These are phyloP conservation scores for Diospyros lotus DNA, from an alignment of 148 eudicot genomes.

Conservation along the genomic window DNA sequence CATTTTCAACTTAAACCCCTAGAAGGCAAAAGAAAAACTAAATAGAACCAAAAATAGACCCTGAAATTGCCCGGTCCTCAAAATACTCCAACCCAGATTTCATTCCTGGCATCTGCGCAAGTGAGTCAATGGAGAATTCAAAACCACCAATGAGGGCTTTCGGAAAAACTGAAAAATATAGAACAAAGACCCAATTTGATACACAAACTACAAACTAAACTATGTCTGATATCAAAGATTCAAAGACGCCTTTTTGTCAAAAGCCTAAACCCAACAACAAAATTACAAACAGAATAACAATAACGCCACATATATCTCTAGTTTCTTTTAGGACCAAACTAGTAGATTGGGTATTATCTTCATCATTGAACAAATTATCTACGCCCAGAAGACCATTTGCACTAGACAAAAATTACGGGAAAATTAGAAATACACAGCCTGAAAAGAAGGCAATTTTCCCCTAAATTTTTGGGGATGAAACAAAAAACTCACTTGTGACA, in stretches of 20 bases:
- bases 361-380: slow-evolving; percentile 29
- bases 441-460: slow-evolving; percentile 12
- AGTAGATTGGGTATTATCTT: slow-evolving; percentile 17
- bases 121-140: slow-evolving; percentile 10
- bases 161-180: neutral
- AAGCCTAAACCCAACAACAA: neutral
- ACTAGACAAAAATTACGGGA: neutral
- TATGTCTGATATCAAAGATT: slow-evolving; percentile 1
- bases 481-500: slow-evolving; percentile 93
- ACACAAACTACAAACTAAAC: neutral
- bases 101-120: neutral
- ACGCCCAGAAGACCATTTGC: slow-evolving; percentile 15
- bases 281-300: slow-evolving; percentile 9
- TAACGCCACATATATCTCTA: slow-evolving; percentile 11
- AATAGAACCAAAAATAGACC: neutral
- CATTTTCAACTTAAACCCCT: neutral
- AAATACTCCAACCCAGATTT: slow-evolving; percentile 1
- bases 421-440: slow-evolving; percentile 1
- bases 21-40: slow-evolving; percentile 3
- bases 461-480: slow-evolving; percentile 14
- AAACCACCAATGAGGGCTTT: neutral
- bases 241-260: neutral
- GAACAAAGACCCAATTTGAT: slow-evolving; percentile 1
- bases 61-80: slow-evolving; percentile 8
- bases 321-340: slow-evolving; percentile 7